A percentile compares a stretch with the other conserved stretches of the same genome.
Conservation (phyloP, 1,284 basidiomycete species). For the Tremellales sp. region DNA sequence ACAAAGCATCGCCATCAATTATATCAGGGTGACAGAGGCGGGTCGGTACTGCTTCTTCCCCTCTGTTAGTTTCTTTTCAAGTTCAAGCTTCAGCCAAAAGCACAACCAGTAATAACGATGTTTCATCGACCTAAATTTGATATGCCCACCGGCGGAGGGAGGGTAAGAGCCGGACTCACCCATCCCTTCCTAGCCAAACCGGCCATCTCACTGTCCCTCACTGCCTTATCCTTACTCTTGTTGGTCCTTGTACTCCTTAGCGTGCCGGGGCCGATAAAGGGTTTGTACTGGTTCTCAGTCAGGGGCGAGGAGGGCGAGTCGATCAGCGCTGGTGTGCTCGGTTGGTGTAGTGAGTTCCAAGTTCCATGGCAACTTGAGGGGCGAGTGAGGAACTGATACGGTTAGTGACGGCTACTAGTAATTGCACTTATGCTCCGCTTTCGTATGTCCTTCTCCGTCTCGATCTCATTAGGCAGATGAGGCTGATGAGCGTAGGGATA, state of each 20-base stretch:
- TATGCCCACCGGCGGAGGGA: no score
- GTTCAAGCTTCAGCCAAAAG: no score
- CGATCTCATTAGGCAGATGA: not conserved
- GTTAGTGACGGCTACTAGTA: constrained; percentile 30
- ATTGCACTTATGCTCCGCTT: constrained; percentile 44
- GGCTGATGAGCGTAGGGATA: constrained; percentile 21
- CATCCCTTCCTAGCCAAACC: constrained; percentile 26
- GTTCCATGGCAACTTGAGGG: not conserved
- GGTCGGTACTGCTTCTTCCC: no score
- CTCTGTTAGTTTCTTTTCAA: no score
- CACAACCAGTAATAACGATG: no score
- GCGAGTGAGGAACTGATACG: not conserved
- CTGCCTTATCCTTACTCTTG: constrained; percentile 33
- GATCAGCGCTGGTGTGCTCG: constrained; percentile 34
- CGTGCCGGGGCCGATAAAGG: constrained; percentile 43
- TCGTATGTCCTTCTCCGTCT: constrained; percentile 19
- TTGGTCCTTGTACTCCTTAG: constrained; percentile 39
- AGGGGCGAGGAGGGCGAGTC: constrained; percentile 17
- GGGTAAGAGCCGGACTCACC: no score
- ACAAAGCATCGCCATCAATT: no score
- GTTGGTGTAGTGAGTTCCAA: constrained; percentile 44
- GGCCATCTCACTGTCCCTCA: constrained; percentile 31
- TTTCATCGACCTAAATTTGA: no score
- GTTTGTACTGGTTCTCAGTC: constrained; percentile 42
- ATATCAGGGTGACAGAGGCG: no score